These are phyloP conservation scores for Paecilomyces sp. DNA, from an alignment of 2,329 filamentous ascomycete species.

Conservation along the genomic window DNA sequence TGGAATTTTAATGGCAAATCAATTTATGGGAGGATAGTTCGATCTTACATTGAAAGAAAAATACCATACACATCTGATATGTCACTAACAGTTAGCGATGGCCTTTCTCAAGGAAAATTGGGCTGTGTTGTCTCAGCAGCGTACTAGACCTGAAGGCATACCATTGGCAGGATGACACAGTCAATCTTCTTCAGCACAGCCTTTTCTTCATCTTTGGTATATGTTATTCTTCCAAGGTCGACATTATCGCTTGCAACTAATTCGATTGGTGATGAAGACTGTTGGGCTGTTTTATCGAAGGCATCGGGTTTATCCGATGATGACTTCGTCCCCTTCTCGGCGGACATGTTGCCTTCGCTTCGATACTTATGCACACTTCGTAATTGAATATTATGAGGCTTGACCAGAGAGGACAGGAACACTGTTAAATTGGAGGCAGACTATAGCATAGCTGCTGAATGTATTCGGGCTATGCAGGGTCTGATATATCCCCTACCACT, in stretches of 20 bases:
- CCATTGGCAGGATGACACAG: constrained; percentile 14
- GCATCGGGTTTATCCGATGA: background rate
- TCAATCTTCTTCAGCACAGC: constrained; percentile 15
- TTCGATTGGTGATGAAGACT: background rate
- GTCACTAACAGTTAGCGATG: background rate
- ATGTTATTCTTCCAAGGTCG: background rate
- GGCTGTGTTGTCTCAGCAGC: too few relatives aligned
- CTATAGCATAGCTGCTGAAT: background rate
- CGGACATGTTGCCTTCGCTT: background rate
- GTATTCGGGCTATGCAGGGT: background rate
- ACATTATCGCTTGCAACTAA: background rate
- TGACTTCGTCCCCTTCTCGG: background rate
- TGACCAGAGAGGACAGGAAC: background rate
- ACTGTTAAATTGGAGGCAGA: background rate
- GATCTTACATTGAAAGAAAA: constrained; percentile 32
- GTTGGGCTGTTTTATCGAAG: background rate
- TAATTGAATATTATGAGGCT: background rate
- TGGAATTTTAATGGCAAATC: constrained; percentile 7
- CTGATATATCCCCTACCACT: background rate
- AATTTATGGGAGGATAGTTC: background rate
- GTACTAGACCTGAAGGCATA: background rate
- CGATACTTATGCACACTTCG: too few relatives aligned
- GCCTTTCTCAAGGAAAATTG: background rate
- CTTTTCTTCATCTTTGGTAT: constrained; percentile 10
- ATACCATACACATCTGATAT: constrained; percentile 34